Base-by-base conservation (phyloP, 2,329 filamentous ascomycete species). In the Trichoderma sp. region DNA sequence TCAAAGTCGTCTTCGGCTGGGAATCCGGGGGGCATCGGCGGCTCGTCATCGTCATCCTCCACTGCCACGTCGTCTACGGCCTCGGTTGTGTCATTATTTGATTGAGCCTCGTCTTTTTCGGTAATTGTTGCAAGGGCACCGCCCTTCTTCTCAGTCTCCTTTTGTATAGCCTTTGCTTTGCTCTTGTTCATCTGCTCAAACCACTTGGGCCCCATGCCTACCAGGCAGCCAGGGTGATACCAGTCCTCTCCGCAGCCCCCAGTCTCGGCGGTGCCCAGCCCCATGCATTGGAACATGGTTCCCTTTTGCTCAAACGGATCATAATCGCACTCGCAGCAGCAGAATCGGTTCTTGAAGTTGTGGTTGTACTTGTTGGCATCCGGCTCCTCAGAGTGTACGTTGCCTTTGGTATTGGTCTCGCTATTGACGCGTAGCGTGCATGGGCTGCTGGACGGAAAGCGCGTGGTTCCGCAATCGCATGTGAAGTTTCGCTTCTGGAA, bases 201-300 rank as follows among this genome's bases (percentile, higher is more conserved):
- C 89, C 91, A 94, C 69, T 89, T 86, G 13, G 93, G 87, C 0
- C 90, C 89, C 73, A 96, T 81, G 6, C 94, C 94, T 59, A 97
- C 88, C 8, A 98, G 82, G 77, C 95, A 98, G 71, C 96, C 94
- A 0, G 95, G 93, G 81, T 98, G 95, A 86, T 93, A 98, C 95
- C 95, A 98, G 77, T 98, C 95, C 81, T 98, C 95, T 14, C 95
- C 95, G 79, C 95, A 98, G 5, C 94, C 95, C 18, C 94, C 94
- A 1, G 90, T 90, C 73, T 95, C 91, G 14, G 87, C 85, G 0
- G 89, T 91, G 0, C 93, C 94, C 0, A 98, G 83, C 0, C 95
- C 95, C 2, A 98, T 79, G 77, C 96, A 99, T 79, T 99, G 96
- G 74, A 96, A 99, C 96, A 99, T 99, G 49, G 94, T 98, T 0